Percentiles rank a stretch among this genome's conserved stretches.
These are phyloP conservation scores for Zygosaccharomyces sapae DNA, from an alignment of 1,139 yeast species.

Conservation along the genomic window DNA sequence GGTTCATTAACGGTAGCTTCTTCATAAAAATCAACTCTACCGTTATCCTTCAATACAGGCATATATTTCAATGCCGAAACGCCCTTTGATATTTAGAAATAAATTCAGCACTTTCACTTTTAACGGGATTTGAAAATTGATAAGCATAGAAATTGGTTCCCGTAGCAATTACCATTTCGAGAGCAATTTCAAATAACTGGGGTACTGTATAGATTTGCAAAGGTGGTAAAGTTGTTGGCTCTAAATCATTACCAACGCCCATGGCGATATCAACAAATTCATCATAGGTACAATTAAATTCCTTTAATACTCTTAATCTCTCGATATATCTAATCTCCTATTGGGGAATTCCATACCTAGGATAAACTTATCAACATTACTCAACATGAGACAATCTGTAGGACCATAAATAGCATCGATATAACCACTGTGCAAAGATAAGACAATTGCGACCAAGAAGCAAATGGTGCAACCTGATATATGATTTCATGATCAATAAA, in stretches of 20 bases:
- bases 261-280: slow-evolving; percentile 69
- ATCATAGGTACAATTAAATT: slow-evolving; percentile 54
- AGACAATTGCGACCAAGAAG: slow-evolving; percentile 76
- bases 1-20: slow-evolving; percentile 15
- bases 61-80: slow-evolving; percentile 50
- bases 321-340: slow-evolving; percentile 63
- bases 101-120: slow-evolving; percentile 20
- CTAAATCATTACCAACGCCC: slow-evolving; percentile 75
- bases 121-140: slow-evolving; percentile 27
- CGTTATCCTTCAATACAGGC: slow-evolving; percentile 69
- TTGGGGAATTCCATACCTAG: slow-evolving; percentile 65
- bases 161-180: slow-evolving; percentile 44
- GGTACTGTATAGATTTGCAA: slow-evolving; percentile 39
- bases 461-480: slow-evolving; percentile 77
- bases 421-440: slow-evolving; percentile 52
- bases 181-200: slow-evolving; percentile 39
- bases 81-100: slow-evolving; percentile 48
- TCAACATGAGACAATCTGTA: slow-evolving; percentile 65
- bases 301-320: slow-evolving; percentile 54
- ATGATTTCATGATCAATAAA: slow-evolving; percentile 57
- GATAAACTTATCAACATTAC: slow-evolving; percentile 65
- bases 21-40: slow-evolving; percentile 59
- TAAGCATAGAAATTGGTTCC: slow-evolving; percentile 45
- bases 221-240: slow-evolving; percentile 61
- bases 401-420: slow-evolving; percentile 84